These are phyloP conservation scores for Penicillium arizonense DNA, from an alignment of 495 filamentous ascomycete species.

Conservation along the genomic window DNA sequence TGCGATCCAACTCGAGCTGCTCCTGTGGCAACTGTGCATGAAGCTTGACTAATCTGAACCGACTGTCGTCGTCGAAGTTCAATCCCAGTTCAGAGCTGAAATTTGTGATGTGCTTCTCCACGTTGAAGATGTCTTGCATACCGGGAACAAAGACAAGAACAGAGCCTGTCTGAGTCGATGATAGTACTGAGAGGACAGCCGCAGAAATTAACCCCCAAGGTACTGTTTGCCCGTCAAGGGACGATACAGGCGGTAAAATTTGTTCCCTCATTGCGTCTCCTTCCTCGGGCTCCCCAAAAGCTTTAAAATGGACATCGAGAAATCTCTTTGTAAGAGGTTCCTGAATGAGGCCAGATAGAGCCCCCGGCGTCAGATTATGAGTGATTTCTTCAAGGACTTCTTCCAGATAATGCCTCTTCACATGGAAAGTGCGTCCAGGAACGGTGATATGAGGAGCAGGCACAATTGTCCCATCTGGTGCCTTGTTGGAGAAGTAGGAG, in stretches of 20 bases:
- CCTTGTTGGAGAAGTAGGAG: conserved; percentile 46
- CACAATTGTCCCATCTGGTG: conserved; percentile 21
- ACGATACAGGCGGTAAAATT: neutral
- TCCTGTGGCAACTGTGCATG: conserved; percentile 49
- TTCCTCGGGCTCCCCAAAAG: neutral
- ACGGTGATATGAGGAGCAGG: conserved; percentile 52
- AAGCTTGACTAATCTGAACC: conserved; percentile 48
- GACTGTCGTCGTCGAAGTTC: conserved; percentile 41
- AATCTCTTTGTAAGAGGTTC: conserved; percentile 11
- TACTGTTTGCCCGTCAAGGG: conserved; percentile 43
- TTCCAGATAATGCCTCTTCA: conserved; percentile 51
- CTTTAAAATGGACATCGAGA: conserved; percentile 4
- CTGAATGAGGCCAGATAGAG: conserved; percentile 23
- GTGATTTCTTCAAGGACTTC: conserved; percentile 42
- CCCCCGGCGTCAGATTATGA: conserved; percentile 13
- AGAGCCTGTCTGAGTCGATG: conserved; percentile 48
- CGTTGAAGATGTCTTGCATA: conserved; percentile 46
- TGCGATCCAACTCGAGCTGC: conserved; percentile 45
- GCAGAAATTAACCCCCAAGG: conserved; percentile 47
- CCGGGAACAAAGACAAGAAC: conserved; percentile 59
- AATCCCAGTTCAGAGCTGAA: conserved; percentile 28
- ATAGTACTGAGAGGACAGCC: conserved; percentile 50
- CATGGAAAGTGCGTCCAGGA: conserved; percentile 55
- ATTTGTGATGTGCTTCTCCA: conserved; percentile 30
- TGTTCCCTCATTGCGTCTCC: neutral